These are phyloP conservation scores for Trichosporon sp. DNA, from an alignment of 1,284 basidiomycete species.

Conservation along the genomic window DNA sequence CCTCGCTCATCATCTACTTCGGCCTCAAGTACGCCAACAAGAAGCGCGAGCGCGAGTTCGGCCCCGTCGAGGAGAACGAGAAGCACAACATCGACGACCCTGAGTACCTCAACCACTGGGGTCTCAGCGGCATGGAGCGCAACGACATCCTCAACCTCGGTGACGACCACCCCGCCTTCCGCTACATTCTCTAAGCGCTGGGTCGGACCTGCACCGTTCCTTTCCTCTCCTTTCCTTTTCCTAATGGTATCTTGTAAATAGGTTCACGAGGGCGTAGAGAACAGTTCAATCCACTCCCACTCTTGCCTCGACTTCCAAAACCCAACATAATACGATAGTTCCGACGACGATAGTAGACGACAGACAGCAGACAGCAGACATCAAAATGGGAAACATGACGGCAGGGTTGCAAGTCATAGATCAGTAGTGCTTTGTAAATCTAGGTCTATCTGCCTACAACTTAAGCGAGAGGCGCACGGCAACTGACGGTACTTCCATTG, in stretches of 20 bases:
- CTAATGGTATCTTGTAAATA: slow-evolving; percentile 4
- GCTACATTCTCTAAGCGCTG: slow-evolving; percentile 42
- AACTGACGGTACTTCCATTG: not conserved
- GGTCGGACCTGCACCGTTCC: not conserved
- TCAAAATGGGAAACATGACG: not conserved
- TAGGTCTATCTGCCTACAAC: slow-evolving; percentile 19
- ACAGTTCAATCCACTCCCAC: not conserved
- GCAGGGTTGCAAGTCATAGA: not conserved
- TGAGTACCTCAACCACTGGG: slow-evolving; percentile 52
- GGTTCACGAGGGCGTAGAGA: not conserved
- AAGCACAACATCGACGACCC: slow-evolving; percentile 58
- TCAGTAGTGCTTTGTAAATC: slow-evolving; percentile 17
- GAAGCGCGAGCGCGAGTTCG: slow-evolving; percentile 52
- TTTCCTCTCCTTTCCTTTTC: not conserved
- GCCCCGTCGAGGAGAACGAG: slow-evolving; percentile 63
- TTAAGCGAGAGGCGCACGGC: not conserved
- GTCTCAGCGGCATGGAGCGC: slow-evolving; percentile 53
- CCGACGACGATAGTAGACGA: not conserved
- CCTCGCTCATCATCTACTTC: slow-evolving; percentile 48
- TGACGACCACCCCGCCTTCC: slow-evolving; percentile 55
- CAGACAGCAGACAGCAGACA: not conserved
- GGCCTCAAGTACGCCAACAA: slow-evolving; percentile 53
- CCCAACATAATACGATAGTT: not conserved
- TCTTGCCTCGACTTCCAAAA: not conserved
- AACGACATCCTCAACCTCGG: slow-evolving; percentile 58